Base-by-base conservation (phyloP, 192 early-diverging fungal species). In the Podila minutissima region DNA sequence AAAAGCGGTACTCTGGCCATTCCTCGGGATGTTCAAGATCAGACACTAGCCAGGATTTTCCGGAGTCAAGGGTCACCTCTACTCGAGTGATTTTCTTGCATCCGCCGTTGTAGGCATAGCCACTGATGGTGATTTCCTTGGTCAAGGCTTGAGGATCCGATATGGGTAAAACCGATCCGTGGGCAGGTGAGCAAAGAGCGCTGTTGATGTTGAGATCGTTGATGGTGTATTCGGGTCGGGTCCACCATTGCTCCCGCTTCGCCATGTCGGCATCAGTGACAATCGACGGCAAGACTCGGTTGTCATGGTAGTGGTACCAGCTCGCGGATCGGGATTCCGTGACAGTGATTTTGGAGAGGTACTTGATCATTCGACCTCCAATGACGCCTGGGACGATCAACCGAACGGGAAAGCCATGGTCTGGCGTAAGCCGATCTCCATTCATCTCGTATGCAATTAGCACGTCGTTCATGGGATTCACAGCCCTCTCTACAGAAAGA, bases 321-420 rank as follows among this genome's bases (percentile, higher is more conserved):
- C 86, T 90, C 26, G 72, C 73, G 15, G 93, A 92, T 69, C 91
- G 89, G 26, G 71, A 32, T 38, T 88, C 85, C 38, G 86, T 77
- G 33, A 94, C 85, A 9, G 77, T 86, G 29, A 97, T 86, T 57
- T 82, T 84, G 53, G 74, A 67, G 26, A 96, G 81, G 93, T 94
- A 97, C 69, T 98, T 98, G 75, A 97, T 92, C 70, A 85, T 92
- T 38, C 97, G 89, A 1, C 95, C 97, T 20, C 95, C 97, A 41
- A 98, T 96, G 67, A 90, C 85, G 4, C 97, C 97, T 28, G 96
- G 96, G 7, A 97, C 91, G 46, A 98, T 89, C n/a, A 92, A 88
- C 19, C 97, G 93, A 12, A 95, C 69, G 4, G 97, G 97, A 71
- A 85, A 93, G 7, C 97, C 95, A 83, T 98, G 97, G 83, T 97